Evolutionary conservation across 352 stramenopile genomes (phyloP), one percentile per base, ranked within the genome.

Genomic region (Aphanomyces astaci): DNA sequence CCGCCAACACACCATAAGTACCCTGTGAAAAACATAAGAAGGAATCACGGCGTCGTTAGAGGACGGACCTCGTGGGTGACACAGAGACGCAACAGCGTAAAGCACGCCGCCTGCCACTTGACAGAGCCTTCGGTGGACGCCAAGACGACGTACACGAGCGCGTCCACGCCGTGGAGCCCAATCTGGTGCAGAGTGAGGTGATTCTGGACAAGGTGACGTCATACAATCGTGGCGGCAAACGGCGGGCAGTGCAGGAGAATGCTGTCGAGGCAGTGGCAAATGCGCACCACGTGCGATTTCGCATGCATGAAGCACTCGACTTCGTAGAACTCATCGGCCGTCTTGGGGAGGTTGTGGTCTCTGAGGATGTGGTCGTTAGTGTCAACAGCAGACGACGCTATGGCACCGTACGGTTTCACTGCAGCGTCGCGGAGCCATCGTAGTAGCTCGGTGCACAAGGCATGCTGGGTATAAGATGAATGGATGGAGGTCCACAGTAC

Each of bases 51-150:
- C 28, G 43, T 13, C 4, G 4, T 39, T 10, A 4, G 63, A 81
- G 72, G 4, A 51, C 71, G 22, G 15, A 64, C 56, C 60, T 67
- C 39, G 17, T 74, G 57, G 54, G 67, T 76, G 2, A 64, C 67
- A 36, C 85, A 78, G 9, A 86, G 71, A 28, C 77, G 83, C 33
- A 82, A 74, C 31, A 88, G 73, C 17, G 76, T 78, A 24, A 82
- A 78, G 7, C 78, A 73, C 1, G 80, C 82, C 0, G 80, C 77
- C 7, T 77, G 73, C 82, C 84, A 89, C 71, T 89, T 89, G 10
- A 90, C 71, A 4, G 81, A 88, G 11, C 76, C 71, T 2, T 73
- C 55, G 0, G 77, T 81, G 39, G 87, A 75, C 17, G 78, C 60
- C 22, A 86, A 73, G 32, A 92, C 68, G 0, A 78, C 76, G 51